Base-by-base conservation (phyloP, 2,329 filamentous ascomycete genomes). In the Fusarium oxysporum region DNA sequence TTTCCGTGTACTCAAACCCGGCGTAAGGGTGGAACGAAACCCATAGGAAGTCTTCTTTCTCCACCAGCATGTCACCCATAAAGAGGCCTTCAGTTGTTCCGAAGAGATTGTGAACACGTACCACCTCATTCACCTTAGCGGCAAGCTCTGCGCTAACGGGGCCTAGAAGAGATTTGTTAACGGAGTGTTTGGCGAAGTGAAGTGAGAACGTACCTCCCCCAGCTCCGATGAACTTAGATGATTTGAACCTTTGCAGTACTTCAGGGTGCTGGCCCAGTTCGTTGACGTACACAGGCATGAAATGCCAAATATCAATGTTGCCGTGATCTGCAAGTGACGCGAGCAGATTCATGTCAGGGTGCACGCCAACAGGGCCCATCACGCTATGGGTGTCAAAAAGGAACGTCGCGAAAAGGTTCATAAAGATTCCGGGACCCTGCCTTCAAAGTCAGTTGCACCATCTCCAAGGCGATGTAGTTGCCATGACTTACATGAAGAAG, bases 161-260 rank as follows among this genome's bases (percentile, higher is more conserved):
- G 0, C 47, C 47, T 50, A 5, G 9, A 33, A 33, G 30, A 50
- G 10, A 23, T 6, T n/a, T 8, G 21, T 50, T 9, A 50, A 13
- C 21, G 5, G 6, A 7, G 21, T 6, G 3, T 5, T 3, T 23
- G 3, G 7, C 10, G 3, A 8, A 5, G 0, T 23, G 16, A 17
- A 12, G 6, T 17, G 16, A 0, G 3, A 23, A 23, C 16, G 3
- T 33, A 50, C 47, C 30, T 50, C 47, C 47, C 1, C 30, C 47
- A 23, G 47, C 47, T 32, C 47, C 47, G 2, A 33, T 23, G 10
- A 50, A 50, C 5, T 50, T 50, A 16, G 47, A 50, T 2, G n/a
- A 23, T 7, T n/a, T 50, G n/a, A 50, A 33, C 47, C 33, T 50
- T 1, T 50, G 7, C 16, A 50, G 4, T 13, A 50, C 30, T 23